Evolutionary conservation across 805 yeast genomes (phyloP).

Genomic region (Kodamaea leandrae): DNA sequence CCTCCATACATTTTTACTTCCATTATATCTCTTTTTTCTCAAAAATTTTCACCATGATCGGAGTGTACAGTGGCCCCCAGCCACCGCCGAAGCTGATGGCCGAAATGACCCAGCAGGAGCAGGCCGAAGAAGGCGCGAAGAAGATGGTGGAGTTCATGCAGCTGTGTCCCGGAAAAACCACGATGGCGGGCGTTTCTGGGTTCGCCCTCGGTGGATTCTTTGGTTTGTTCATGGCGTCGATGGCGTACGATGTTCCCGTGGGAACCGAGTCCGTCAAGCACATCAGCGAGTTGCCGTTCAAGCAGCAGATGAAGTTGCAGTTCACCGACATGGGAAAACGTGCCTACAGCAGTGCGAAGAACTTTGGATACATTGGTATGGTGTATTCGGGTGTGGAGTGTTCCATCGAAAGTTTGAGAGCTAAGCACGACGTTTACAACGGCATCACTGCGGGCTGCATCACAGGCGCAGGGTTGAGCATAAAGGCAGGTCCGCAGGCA

Average conservation of each 20-base stretch:
- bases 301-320: conserved; percentile 88
- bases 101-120: conserved; percentile 88
- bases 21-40: background rate
- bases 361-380: conserved; percentile 90
- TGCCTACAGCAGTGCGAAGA: conserved; percentile 86
- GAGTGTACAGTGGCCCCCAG: conserved; percentile 37
- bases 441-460: conserved; percentile 93
- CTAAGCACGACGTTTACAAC: conserved; percentile 87
- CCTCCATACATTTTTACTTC: background rate
- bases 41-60: conserved; percentile 29
- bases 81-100: conserved; percentile 47
- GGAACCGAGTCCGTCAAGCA: conserved; percentile 55
- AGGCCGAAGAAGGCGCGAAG: conserved; percentile 85
- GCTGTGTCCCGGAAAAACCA: conserved; percentile 93
- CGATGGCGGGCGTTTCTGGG: conserved; percentile 89
- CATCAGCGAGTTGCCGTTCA: conserved; percentile 81
- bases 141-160: conserved; percentile 81
- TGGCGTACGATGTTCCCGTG: conserved; percentile 80
- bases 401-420: conserved; percentile 78
- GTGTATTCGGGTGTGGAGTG: conserved; percentile 93
- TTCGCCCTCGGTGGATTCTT: conserved; percentile 93
- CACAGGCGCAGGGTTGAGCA: conserved; percentile 94
- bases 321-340: conserved; percentile 89
- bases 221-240: conserved; percentile 89
- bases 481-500: conserved; percentile 91